These are phyloP conservation scores for Hygrophoropsis aurantiaca DNA, from an alignment of 768 basidiomycete genomes.

Conservation along the genomic window DNA sequence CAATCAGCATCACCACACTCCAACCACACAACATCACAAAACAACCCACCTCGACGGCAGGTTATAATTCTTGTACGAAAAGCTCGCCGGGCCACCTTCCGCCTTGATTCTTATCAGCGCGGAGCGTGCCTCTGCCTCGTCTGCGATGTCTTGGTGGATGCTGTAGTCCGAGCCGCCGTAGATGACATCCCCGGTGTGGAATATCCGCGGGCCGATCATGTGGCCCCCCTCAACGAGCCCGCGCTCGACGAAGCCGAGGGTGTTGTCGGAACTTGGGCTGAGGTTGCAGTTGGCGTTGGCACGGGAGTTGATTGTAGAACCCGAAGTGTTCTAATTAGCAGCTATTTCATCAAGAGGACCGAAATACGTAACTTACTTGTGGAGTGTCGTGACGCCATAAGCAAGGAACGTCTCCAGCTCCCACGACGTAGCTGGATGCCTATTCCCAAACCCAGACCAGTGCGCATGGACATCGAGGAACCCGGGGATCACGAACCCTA, in stretches of 20 bases:
- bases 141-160: constrained; percentile 63
- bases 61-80: constrained; percentile 81
- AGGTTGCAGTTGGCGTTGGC: no score
- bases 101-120: constrained; percentile 68
- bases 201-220: constrained; percentile 70
- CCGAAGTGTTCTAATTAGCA: neutral
- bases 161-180: constrained; percentile 48
- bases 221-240: constrained; percentile 68
- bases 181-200: constrained; percentile 65
- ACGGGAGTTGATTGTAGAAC: neutral
- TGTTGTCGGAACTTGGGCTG: constrained; percentile 66
- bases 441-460: constrained; percentile 55
- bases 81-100: constrained; percentile 67
- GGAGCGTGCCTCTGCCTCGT: constrained; percentile 59
- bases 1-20: neutral
- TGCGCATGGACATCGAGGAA: constrained; percentile 80
- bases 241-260: constrained; percentile 63
- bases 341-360: no score
- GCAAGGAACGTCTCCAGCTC: constrained; percentile 75
- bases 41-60: constrained; percentile 56
- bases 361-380: no score
- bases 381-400: constrained; percentile 73
- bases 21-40: neutral
- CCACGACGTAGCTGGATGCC: constrained; percentile 68
- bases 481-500: constrained; percentile 67